Base-by-base conservation (phyloP, 352 stramenopile species). In the Phytophthora macrochlamydospora region DNA sequence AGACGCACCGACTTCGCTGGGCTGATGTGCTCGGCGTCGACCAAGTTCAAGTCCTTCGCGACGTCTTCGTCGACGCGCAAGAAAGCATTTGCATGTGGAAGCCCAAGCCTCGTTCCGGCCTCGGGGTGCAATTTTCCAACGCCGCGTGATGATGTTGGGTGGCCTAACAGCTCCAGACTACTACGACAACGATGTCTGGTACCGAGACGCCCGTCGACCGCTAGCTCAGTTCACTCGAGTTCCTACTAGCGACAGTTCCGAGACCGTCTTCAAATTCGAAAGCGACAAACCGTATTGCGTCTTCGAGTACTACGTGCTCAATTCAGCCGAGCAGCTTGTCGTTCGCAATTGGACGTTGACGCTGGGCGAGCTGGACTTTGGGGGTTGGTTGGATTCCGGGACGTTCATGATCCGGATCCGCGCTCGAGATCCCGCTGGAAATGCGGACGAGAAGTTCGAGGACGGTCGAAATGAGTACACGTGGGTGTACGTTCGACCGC, bases 281-380 rank as follows among this genome's bases (percentile, higher is more conserved):
- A 93, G 87, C 56, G 91, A 98, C 59, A 89, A 98, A 44, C 67
- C 79, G 1, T 91, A 89, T 32, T 92, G 86, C 48, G 83, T 97
- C 32, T 98, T 98, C 63, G 90, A 99, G 71, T 98, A 98, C 65
- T 91, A 97, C 65, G 70, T 99, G 33, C 76, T 92, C 29, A 83
- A 98, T 67, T 68, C 81, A 44, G 78, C 97, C 38, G 83, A 95
- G 70, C 79, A 86, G 59, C 70, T 89, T n/a, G 90, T 98, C 13
- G 81, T 93, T 35, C 81, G 85, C 56, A 91, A 91, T 54, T 93
- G 85, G 85, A 91, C 85, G 4, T 55, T 77, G 2, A 80, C 79
- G 12, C 33, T 90, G 1, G 73, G 73, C 6, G 60, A 71, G 38
- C 57, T 92, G 0, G 76, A 91, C 32, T 70, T 83, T 24, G 40